Percentiles rank a stretch among this genome's conserved stretches.
These are phyloP conservation scores for Phytopythium montanum DNA, from an alignment of 352 stramenopile genomes.

Conservation along the genomic window DNA sequence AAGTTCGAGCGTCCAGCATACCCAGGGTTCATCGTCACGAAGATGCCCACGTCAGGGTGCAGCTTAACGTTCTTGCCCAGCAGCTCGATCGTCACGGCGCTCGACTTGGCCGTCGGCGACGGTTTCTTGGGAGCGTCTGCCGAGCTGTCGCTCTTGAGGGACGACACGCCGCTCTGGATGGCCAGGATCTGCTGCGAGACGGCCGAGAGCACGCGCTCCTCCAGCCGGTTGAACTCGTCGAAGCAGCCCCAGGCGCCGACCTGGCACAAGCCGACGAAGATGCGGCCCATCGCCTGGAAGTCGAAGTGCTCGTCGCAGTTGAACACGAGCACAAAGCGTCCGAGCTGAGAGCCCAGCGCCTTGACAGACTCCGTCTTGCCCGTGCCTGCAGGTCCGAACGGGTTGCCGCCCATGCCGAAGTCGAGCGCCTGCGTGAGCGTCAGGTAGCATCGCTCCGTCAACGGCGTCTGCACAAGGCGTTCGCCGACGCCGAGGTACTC, in stretches of 20 bases:
- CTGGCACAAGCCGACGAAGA: slow-evolving; percentile 99
- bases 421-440: slow-evolving; percentile 99
- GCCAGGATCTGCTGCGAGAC: slow-evolving; percentile 99
- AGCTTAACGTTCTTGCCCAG: slow-evolving; percentile 94
- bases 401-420: slow-evolving; percentile 98
- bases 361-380: slow-evolving; percentile 99
- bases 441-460: slow-evolving; percentile 99
- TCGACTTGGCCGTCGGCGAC: slow-evolving; percentile 9
- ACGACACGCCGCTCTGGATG: slow-evolving; percentile 97
- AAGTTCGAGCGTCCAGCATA: slow-evolving; percentile 98
- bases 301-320: slow-evolving; percentile 99
- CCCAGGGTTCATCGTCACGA: slow-evolving; percentile 99
- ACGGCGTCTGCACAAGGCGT: slow-evolving; percentile 98
- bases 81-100: slow-evolving; percentile 88
- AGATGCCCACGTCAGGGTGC: slow-evolving; percentile 98
- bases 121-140: slow-evolving; percentile 8
- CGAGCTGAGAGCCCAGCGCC: slow-evolving; percentile 97
- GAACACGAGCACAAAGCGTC: slow-evolving; percentile 99
- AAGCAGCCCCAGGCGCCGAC: slow-evolving; percentile 99
- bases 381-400: slow-evolving; percentile 98
- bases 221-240: slow-evolving; percentile 99
- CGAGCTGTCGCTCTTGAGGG: slow-evolving; percentile 64
- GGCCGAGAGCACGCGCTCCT: slow-evolving; percentile 98
- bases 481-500: slow-evolving; percentile 99
- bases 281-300: slow-evolving; percentile 99